Evolutionary conservation across 2,329 filamentous ascomycete species (phyloP).

Genomic region (Beauveria brongniartii): DNA sequence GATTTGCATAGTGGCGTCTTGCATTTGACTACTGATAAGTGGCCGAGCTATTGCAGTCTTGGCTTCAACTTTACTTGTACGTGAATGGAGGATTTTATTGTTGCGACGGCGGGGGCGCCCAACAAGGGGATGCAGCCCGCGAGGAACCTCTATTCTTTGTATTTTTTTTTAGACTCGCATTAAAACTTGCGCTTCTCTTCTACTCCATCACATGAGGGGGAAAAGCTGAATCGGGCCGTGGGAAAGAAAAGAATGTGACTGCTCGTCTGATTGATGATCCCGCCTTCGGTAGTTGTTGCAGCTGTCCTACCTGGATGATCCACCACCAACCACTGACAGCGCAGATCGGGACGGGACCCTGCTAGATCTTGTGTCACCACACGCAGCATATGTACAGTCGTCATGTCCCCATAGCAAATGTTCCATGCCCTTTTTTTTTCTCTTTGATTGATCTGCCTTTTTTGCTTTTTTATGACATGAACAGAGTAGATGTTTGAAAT

Average conservation of each 20-base stretch:
- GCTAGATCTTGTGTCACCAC: constrained; percentile 1
- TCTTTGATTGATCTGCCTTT: background rate
- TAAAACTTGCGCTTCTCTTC: too few relatives aligned
- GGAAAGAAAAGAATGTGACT: background rate
- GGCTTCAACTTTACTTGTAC: too few relatives aligned
- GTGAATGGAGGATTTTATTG: background rate
- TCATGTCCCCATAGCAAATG: background rate
- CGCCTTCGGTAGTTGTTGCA: constrained; percentile 1
- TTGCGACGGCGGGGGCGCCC: background rate
- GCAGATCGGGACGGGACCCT: background rate
- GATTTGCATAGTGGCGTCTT: background rate
- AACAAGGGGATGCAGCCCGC: background rate
- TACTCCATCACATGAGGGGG: too few relatives aligned
- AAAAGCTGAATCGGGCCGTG: too few relatives aligned
- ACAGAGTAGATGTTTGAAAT: background rate
- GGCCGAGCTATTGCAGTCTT: too few relatives aligned
- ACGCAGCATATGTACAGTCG: background rate
- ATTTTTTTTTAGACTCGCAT: too few relatives aligned
- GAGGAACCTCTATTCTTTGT: background rate
- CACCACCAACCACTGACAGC: background rate
- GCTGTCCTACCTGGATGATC: background rate
- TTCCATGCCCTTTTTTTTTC: background rate
- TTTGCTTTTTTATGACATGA: background rate
- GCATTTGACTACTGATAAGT: too few relatives aligned
- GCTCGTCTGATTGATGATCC: background rate